These are phyloP conservation scores for Magnusiomyces clavatus DNA, from an alignment of 1,139 yeast species.

Conservation along the genomic window DNA sequence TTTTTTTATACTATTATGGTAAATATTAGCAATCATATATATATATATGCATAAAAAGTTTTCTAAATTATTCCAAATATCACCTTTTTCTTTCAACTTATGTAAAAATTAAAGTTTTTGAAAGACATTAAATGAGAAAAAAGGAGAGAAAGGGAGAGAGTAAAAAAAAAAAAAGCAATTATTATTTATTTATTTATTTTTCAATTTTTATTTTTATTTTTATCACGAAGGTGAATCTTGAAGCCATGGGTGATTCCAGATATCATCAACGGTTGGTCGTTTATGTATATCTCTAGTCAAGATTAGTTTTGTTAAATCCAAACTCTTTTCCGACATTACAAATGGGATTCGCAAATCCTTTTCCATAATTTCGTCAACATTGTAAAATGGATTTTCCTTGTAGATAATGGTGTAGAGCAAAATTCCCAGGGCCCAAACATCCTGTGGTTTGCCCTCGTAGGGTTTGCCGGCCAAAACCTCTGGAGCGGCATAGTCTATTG, in stretches of 20 bases:
- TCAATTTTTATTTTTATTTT: too few species aligned
- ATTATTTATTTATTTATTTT: too few species aligned
- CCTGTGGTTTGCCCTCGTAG: conserved; percentile 90
- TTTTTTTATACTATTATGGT: too few species aligned
- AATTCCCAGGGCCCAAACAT: conserved; percentile 94
- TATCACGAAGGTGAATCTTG: background rate
- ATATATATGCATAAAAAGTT: too few species aligned
- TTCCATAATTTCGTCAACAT: conserved; percentile 90
- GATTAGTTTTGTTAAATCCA: conserved; percentile 53
- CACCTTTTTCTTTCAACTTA: too few species aligned
- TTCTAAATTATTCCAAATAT: too few species aligned
- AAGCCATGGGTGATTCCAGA: conserved; percentile 65
- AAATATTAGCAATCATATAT: too few species aligned
- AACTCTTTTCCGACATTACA: conserved; percentile 47
- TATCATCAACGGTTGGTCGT: conserved; percentile 69
- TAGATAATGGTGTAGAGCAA: conserved; percentile 81
- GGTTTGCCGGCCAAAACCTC: conserved; percentile 85
- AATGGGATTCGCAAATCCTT: conserved; percentile 69
- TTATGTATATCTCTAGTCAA: conserved; percentile 53
- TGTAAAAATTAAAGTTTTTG: too few species aligned
- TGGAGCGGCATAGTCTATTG: conserved; percentile 95
- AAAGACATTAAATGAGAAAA: too few species aligned
- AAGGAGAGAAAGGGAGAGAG: background rate
- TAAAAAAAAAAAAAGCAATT: background rate
- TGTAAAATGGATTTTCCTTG: conserved; percentile 92